A percentile compares a stretch with the other conserved stretches of the same genome.
Evolutionary conservation across 2,329 filamentous ascomycete genomes (phyloP).

Genomic region (Fusarium gaditjirri): DNA sequence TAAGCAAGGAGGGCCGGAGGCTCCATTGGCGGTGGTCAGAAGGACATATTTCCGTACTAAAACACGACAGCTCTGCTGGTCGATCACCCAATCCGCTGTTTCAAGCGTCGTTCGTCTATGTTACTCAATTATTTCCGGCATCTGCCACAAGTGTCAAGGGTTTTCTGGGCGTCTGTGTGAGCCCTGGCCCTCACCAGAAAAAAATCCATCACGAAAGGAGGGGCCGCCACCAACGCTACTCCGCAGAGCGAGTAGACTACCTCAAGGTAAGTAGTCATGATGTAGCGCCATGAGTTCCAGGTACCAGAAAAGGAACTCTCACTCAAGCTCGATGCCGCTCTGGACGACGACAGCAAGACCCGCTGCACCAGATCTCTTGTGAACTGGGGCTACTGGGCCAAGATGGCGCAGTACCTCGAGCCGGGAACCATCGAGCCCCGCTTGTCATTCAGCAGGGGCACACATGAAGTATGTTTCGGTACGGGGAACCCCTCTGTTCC

Average conservation of each 20-base stretch:
- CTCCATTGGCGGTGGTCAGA: slow-evolving; percentile 30
- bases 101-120: slow-evolving; percentile 4
- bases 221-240: slow-evolving; percentile 26
- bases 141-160: slow-evolving; percentile 16
- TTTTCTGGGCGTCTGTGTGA: slow-evolving; percentile 14
- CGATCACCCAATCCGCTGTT: slow-evolving; percentile 26
- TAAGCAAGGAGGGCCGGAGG: slow-evolving; percentile 9
- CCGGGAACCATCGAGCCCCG: slow-evolving; percentile 15
- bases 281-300: slow-evolving; percentile 30
- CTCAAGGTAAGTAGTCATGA: slow-evolving; percentile 18
- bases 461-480: slow-evolving; percentile 27
- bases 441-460: slow-evolving; percentile 27
- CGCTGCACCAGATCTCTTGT: slow-evolving; percentile 22
- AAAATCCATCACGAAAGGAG: slow-evolving; percentile 30
- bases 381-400: slow-evolving; percentile 13
- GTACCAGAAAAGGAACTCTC: slow-evolving; percentile 29
- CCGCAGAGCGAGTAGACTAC: slow-evolving; percentile 9
- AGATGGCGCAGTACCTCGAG: slow-evolving; percentile 31
- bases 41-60: slow-evolving; percentile 23
- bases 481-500: slow-evolving; percentile 30
- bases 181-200: slow-evolving; percentile 27
- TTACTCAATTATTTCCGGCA: slow-evolving; percentile 22
- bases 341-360: slow-evolving; percentile 13
- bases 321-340: slow-evolving; percentile 5
- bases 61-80: not conserved